phyloP scores from a whole-genome alignment of 2,329 filamentous ascomycete genomes.

The Fusarium sp. region DNA sequence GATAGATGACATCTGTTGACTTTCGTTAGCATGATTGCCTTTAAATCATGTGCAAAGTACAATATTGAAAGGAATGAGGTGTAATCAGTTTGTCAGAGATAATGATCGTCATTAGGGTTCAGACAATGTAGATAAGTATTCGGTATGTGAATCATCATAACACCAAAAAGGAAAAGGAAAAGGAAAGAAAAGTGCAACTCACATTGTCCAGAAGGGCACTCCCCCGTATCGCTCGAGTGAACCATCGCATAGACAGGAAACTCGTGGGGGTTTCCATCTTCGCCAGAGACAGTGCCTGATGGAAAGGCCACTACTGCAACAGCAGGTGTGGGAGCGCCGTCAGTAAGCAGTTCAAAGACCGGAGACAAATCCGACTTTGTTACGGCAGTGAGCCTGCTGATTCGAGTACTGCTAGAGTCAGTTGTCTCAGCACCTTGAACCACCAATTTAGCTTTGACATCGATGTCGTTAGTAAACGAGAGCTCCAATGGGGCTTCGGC shows the following conservation, averaged over 20 bases:
- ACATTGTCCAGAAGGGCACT: constrained; percentile 92
- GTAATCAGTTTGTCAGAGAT: constrained; percentile 91
- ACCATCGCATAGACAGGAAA: constrained; percentile 70
- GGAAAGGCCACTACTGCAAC: constrained; percentile 78
- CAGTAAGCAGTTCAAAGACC: constrained; percentile 77
- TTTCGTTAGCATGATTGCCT: constrained; percentile 48
- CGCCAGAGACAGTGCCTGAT: constrained; percentile 56
- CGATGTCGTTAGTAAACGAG: constrained; percentile 66
- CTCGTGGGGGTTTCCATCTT: constrained; percentile 49
- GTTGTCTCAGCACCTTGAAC: constrained; percentile 57
- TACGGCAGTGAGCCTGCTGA: constrained; percentile 74
- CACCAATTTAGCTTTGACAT: constrained; percentile 65
- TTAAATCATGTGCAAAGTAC: constrained; percentile 3
- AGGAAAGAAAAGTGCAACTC: constrained; percentile 61
- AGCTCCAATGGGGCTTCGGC: constrained; percentile 54
- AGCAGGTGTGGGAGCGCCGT: constrained; percentile 80
- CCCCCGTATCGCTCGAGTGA: constrained; percentile 91
- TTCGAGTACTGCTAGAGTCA: constrained; percentile 45
- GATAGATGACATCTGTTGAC: constrained; percentile 48
- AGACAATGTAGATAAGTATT: constrained; percentile 99
- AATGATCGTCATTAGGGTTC: constrained; percentile 87
- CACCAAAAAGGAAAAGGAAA: constrained; percentile 51
- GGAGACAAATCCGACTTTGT: constrained; percentile 72
- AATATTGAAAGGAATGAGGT: constrained; percentile 29
- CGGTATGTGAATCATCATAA: constrained; percentile 84